Evolutionary conservation across 2,329 filamentous ascomycete species (phyloP), one percentile per base, ranked within the genome.

Genomic region (Nothopassalora personata): DNA sequence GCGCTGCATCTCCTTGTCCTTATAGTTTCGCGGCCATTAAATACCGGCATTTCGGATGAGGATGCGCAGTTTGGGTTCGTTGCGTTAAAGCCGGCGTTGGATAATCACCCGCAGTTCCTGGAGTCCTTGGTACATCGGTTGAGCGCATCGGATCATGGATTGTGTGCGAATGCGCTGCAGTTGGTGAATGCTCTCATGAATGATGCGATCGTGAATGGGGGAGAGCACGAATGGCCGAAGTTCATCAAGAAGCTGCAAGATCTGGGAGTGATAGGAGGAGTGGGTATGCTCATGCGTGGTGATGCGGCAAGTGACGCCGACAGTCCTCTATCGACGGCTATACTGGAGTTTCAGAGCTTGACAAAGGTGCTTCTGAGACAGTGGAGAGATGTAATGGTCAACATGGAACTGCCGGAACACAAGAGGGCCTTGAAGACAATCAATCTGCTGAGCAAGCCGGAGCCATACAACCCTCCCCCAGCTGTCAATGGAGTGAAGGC

Each of bases 1-100:
- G 93, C 93, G 70, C 96, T 99, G 89, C 93, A 91, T 50, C 95
- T 99, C 62, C 83, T 99, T 57, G 93, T 96, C 50, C 91, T 92
- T 11, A 87, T 97, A 58, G 93, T 99, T 54, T 88, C 91, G 63
- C 89, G 95, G 74, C 91, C 91, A 30, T 86, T 69, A 39, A 60
- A 53, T 15, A 58, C 56, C 47, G 62, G 55, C 18, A 61, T 90
- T 71, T 74, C 76, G 56, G 74, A 76, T 67, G 68, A 73, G 53
- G 76, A 80, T 85, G 85, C 3, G 85, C 86, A 19, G 81, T 83
- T 18, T 95, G 94, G 94, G 31, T 97, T 97, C 75, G 86, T 90
- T 63, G 92, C 92, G 18, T 79, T 99, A 65, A 96, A 94, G 74
- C 94, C 94, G 4, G 91, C 91, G 56, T 88, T 99, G 60, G 90